Percentiles rank a stretch among this genome's conserved stretches.
Evolutionary conservation across 2,329 filamentous ascomycete species (phyloP).

Genomic region (Fusarium veterinarium): DNA sequence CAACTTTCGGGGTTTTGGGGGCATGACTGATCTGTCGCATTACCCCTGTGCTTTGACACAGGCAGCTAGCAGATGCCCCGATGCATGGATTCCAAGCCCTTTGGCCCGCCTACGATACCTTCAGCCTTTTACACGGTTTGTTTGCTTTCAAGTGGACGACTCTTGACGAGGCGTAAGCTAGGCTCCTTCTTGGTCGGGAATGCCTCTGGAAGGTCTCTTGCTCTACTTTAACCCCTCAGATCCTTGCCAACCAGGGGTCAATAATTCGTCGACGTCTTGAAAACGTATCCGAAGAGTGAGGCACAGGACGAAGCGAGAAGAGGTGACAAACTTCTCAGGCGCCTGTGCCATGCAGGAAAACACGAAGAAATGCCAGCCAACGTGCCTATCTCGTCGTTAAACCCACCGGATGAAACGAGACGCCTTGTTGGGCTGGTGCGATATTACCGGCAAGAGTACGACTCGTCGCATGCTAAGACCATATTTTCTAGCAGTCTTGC

Average conservation of each 20-base stretch:
- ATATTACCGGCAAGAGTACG: slow-evolving; percentile 1
- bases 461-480: slow-evolving; percentile 4
- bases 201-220: not conserved
- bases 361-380: not conserved
- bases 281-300: not conserved
- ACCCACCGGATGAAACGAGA: not conserved
- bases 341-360: not conserved
- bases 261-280: not conserved
- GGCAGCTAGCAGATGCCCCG: not conserved
- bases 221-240: not conserved
- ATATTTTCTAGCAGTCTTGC: slow-evolving; percentile 11
- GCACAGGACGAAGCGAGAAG: slow-evolving; percentile 7
- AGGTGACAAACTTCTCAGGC: not conserved
- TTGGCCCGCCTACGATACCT: not conserved
- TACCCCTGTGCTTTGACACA: not conserved
- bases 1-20: not conserved
- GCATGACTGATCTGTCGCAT: not conserved
- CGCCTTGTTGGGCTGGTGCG: not conserved
- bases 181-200: not conserved
- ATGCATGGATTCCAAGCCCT: not conserved
- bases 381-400: not conserved
- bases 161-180: not conserved
- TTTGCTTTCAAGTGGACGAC: slow-evolving; percentile 3
- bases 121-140: not conserved
- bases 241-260: not conserved